Evolutionary conservation across 1,284 basidiomycete genomes (phyloP).

Genomic region (Tremellales sp.): DNA sequence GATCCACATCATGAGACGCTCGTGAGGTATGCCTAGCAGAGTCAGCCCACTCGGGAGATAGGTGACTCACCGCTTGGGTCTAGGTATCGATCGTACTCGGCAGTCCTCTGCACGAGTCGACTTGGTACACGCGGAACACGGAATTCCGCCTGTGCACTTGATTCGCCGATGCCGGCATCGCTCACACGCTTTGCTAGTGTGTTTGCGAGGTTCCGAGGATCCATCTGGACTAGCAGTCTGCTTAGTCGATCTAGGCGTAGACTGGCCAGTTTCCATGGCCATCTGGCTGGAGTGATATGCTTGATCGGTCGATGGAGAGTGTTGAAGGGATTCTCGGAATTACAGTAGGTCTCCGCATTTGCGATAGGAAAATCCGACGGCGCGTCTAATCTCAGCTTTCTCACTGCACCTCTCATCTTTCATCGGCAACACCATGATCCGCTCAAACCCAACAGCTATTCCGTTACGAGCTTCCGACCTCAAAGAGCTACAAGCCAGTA

Average conservation of each 20-base stretch:
- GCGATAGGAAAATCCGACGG: too few species aligned
- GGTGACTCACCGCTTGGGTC: constrained; percentile 19
- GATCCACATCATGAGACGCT: background rate
- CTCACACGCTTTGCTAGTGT: constrained; percentile 21
- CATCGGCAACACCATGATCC: constrained; percentile 32
- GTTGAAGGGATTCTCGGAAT: too few species aligned
- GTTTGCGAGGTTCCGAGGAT: too few species aligned
- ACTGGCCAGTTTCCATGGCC: too few species aligned
- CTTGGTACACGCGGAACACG: constrained; percentile 13
- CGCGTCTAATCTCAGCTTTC: background rate
- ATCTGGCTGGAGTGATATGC: too few species aligned
- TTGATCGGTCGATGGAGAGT: too few species aligned
- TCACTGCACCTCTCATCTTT: background rate
- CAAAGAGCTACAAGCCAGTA: constrained; percentile 38
- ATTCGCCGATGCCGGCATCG: constrained; percentile 15
- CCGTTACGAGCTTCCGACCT: constrained; percentile 40
- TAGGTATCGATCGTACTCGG: constrained; percentile 14
- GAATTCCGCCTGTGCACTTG: constrained; percentile 15
- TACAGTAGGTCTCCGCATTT: too few species aligned
- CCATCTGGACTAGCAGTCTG: too few species aligned
- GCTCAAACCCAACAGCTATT: constrained; percentile 44
- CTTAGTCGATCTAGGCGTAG: too few species aligned
- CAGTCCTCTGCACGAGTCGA: constrained; percentile 9
- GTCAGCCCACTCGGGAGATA: background rate
- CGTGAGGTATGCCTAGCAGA: too few species aligned